A percentile compares a stretch with the other conserved stretches of the same genome.
Evolutionary conservation across 2,329 filamentous ascomycete species (phyloP).

Genomic region (Aspergillus sp.): DNA sequence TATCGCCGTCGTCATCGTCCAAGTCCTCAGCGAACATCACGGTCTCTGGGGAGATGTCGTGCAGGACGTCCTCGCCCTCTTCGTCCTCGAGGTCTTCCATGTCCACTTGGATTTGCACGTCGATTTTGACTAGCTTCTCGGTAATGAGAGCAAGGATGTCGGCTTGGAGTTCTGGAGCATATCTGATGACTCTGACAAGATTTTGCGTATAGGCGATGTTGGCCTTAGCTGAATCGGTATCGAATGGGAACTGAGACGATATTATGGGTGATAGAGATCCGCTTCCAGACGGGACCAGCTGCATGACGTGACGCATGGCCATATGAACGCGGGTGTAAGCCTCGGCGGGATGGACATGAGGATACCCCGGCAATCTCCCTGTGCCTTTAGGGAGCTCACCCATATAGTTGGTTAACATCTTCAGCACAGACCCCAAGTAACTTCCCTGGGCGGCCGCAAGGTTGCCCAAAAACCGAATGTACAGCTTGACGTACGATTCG

Average conservation of each 20-base stretch:
- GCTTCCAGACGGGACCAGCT: conserved; percentile 77
- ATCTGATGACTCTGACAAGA: conserved; percentile 72
- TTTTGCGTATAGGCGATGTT: conserved; percentile 89
- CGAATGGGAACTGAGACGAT: conserved; percentile 69
- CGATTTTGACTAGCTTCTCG: conserved; percentile 85
- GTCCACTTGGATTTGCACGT: conserved; percentile 92
- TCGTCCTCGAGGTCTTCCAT: conserved; percentile 92
- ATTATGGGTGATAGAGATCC: conserved; percentile 68
- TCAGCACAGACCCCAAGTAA: conserved; percentile 71
- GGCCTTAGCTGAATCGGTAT: conserved; percentile 72
- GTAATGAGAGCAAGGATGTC: conserved; percentile 82
- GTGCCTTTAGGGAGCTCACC: conserved; percentile 57
- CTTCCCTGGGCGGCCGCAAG: conserved; percentile 80
- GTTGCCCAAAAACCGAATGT: conserved; percentile 56
- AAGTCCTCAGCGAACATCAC: conserved; percentile 33
- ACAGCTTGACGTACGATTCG: conserved; percentile 58
- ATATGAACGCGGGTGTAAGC: conserved; percentile 75
- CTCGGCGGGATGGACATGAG: conserved; percentile 59
- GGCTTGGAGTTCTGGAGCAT: conserved; percentile 73
- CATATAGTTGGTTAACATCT: conserved; percentile 80
- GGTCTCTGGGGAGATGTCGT: conserved; percentile 43
- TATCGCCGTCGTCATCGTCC: conserved; percentile 60
- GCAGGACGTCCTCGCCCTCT: conserved; percentile 66
- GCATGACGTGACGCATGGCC: conserved; percentile 71
- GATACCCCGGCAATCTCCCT: conserved; percentile 55